A percentile compares a stretch with the other conserved stretches of the same genome.
These are phyloP conservation scores for Saccharomyces eubayanus DNA, from an alignment of 805 yeast species.

Conservation along the genomic window DNA sequence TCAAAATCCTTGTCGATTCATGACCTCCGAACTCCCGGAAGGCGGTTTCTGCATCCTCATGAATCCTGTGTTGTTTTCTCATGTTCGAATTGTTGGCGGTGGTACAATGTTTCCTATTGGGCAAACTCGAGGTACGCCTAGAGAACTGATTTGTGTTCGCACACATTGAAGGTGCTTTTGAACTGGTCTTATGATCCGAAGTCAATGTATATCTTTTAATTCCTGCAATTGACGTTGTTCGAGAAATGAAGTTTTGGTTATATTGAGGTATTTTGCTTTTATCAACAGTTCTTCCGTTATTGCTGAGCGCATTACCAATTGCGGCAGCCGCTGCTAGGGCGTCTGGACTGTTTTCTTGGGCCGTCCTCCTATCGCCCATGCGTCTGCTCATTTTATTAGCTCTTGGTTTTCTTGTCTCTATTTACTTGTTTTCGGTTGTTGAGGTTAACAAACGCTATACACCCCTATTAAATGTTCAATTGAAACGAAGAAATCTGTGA, in stretches of 20 bases:
- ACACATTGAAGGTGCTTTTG: neutral
- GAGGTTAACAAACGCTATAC: neutral
- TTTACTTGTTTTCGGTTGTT: neutral
- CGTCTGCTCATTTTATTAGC: neutral
- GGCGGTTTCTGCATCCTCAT: slow-evolving; percentile 23
- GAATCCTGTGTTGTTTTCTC: neutral
- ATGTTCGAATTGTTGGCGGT: neutral
- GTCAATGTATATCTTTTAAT: neutral
- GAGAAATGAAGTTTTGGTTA: neutral
- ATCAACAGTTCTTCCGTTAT: slow-evolving; percentile 13
- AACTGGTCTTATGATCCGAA: neutral
- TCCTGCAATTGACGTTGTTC: neutral
- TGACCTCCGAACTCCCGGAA: slow-evolving; percentile 31
- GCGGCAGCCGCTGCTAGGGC: slow-evolving; percentile 58
- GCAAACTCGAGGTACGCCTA: neutral
- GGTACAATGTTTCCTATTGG: neutral
- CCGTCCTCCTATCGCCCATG: neutral
- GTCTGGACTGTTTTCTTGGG: slow-evolving; percentile 29
- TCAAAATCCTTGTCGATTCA: slow-evolving; percentile 9
- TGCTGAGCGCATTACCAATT: slow-evolving; percentile 40
- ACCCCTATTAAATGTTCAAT: neutral
- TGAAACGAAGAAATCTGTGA: neutral
- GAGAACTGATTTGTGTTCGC: neutral
- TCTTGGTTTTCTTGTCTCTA: neutral
- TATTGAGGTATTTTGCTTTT: slow-evolving; percentile 13